Base-by-base conservation (phyloP, 306 rosid genomes). In the Cicer judaicum region DNA sequence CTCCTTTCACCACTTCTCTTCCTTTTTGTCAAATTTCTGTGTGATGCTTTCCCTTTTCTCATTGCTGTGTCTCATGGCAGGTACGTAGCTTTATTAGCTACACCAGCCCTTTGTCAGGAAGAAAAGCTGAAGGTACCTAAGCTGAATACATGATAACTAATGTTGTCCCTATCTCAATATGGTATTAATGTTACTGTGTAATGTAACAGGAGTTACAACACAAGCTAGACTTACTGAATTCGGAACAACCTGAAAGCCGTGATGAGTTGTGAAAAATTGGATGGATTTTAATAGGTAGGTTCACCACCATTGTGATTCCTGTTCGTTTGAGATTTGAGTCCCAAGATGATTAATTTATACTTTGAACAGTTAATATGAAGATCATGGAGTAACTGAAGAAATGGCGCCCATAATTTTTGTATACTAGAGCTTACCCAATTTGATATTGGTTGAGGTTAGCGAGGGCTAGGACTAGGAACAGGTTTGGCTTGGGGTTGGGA, bases 21-120 rank as follows among this genome's bases (percentile, higher is more conserved):
- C 16, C 41, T 38, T 63, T 72, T 62, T 24, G 59, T 73, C 60
- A 29, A 52, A 8, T 1, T 56, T 49, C 47, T 70, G 10, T 50
- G 55, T n/a, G 41, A 64, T 62, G 42, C 11, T 74, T 18, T 47
- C 39, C 73, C 40, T 68, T 82, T 67, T 19, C 79, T 76, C 62
- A 73, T 9, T 64, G 49, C 62, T 82, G 24, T 79, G 16, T 19
- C 11, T 77, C 79, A 34, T 85, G 85, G 71, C 96, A 95, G 99
- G 84, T 95, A 95, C 55, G 81, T 82, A 47, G 98, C 98, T 75
- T 66, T 95, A 76, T 76, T 95, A 67, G 89, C 99, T 49, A 90
- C 99, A 50, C 97, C 99, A 39, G 89, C 82, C 61, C 70, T 87
- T 64, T 95, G 99, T 80, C 77, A 71, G 6, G 98, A 95, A 86